A percentile compares a stretch with the other conserved stretches of the same genome.
Conservation (phyloP, 495 filamentous ascomycete genomes). For the Wilcoxina mikolae region DNA sequence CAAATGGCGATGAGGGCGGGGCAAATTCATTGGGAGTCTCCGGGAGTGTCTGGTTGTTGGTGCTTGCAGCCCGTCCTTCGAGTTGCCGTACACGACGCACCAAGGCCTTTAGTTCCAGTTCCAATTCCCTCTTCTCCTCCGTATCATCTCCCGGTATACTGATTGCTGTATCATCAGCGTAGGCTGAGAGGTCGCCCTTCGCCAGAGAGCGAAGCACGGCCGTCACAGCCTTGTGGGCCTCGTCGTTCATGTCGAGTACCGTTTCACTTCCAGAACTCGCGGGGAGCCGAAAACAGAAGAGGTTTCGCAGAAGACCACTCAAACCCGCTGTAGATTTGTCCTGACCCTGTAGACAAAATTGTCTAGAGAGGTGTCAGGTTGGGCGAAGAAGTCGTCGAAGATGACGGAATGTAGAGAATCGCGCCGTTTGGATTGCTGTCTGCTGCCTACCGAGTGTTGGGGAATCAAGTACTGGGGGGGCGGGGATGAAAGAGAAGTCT, state of each 20-base stretch:
- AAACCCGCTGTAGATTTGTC: constrained; percentile 6
- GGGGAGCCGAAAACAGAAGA: constrained; percentile 10
- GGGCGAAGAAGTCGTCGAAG: neutral
- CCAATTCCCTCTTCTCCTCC: constrained; percentile 34
- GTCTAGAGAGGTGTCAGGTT: constrained; percentile 5
- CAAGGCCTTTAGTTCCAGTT: constrained; percentile 35
- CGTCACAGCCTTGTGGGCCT: constrained; percentile 26
- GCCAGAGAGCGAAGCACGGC: constrained; percentile 22
- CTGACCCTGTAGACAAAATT: constrained; percentile 3
- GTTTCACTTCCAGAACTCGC: constrained; percentile 6
- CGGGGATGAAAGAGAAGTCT: neutral
- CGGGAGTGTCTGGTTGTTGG: constrained; percentile 19
- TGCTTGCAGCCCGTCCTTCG: constrained; percentile 32
- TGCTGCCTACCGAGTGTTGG: neutral
- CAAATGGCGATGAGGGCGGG: constrained; percentile 28
- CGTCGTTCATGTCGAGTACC: constrained; percentile 9
- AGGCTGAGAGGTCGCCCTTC: constrained; percentile 19
- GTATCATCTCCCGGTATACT: constrained; percentile 35
- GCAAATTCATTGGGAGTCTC: constrained; percentile 29
- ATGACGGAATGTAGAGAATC: neutral
- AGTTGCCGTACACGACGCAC: constrained; percentile 35
- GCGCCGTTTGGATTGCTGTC: neutral
- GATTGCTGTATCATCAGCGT: constrained; percentile 24
- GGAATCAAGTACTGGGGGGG: neutral
- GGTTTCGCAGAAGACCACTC: constrained; percentile 5